These are phyloP conservation scores for Monosporascus sp. DNA, from an alignment of 2,329 filamentous ascomycete species.

Conservation along the genomic window DNA sequence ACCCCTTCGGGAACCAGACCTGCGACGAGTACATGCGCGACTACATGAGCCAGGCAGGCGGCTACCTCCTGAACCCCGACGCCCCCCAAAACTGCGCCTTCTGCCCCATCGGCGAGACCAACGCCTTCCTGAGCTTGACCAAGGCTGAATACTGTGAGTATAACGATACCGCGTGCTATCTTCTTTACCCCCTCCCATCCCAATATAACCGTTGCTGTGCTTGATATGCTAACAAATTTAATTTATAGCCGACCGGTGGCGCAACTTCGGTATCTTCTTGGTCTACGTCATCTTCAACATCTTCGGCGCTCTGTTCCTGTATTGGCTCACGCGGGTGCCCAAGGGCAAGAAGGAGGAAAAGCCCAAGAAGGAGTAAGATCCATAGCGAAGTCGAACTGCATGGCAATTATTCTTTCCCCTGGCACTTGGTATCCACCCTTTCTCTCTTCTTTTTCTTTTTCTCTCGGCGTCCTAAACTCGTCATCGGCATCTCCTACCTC, in stretches of 20 bases:
- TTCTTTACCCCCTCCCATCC: not conserved
- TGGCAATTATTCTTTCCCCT: too few relatives aligned
- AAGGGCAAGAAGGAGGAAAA: conserved; percentile 30
- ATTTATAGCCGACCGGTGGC: conserved; percentile 40
- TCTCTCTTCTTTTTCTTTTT: too few relatives aligned
- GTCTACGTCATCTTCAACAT: conserved; percentile 52
- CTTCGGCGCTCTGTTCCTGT: conserved; percentile 44
- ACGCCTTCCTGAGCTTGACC: conserved; percentile 30
- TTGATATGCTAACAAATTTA: conserved; percentile 6
- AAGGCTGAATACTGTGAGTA: conserved; percentile 37
- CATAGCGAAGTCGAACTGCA: too few relatives aligned
- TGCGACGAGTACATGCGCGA: conserved; percentile 50
- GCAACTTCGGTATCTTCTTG: conserved; percentile 51
- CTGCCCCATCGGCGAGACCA: conserved; percentile 31
- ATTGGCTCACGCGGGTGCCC: conserved; percentile 44
- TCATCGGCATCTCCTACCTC: too few relatives aligned
- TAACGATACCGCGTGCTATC: not conserved
- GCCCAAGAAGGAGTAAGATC: conserved; percentile 17
- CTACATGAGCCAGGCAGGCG: conserved; percentile 41
- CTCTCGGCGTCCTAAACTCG: too few relatives aligned
- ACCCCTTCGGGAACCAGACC: conserved; percentile 46
- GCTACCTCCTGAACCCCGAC: conserved; percentile 34
- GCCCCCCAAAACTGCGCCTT: conserved; percentile 39
- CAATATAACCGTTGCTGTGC: not conserved
- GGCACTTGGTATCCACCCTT: too few relatives aligned